phyloP scores from a whole-genome alignment of 768 basidiomycete genomes.

The Holtermanniella nyarrowii region DNA sequence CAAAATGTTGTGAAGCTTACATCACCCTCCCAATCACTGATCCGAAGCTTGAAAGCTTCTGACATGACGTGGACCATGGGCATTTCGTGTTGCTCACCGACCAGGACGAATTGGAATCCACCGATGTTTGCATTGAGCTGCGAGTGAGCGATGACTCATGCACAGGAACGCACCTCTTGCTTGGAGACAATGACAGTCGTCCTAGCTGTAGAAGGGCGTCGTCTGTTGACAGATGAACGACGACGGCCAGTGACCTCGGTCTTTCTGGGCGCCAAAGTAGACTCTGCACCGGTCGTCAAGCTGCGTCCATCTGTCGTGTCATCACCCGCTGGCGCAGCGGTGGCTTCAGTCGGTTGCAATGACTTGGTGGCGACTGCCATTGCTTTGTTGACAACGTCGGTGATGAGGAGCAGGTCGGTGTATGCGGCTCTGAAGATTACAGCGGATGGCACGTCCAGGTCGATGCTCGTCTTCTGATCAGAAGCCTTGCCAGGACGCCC shows the following conservation, averaged over 20 bases:
- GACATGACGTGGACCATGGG: slow-evolving; percentile 83
- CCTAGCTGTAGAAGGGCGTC: slow-evolving; percentile 24
- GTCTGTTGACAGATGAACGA: slow-evolving; percentile 15
- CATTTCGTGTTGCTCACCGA: slow-evolving; percentile 89
- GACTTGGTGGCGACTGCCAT: slow-evolving; percentile 55
- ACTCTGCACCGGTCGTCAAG: slow-evolving; percentile 9
- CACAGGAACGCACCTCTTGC: slow-evolving; percentile 56
- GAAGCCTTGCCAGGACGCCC: slow-evolving; percentile 43
- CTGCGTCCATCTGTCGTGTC: slow-evolving; percentile 3
- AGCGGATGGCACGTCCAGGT: slow-evolving; percentile 60
- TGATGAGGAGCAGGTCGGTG: slow-evolving; percentile 79
- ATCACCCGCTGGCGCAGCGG: background rate
- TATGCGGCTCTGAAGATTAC: slow-evolving; percentile 92
- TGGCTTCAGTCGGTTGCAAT: slow-evolving; percentile 4
- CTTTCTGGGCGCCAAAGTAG: slow-evolving; percentile 1
- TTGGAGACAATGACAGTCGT: slow-evolving; percentile 57
- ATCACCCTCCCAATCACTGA: slow-evolving; percentile 89
- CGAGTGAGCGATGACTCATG: background rate
- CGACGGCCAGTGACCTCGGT: no score
- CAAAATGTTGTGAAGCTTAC: slow-evolving; percentile 44
- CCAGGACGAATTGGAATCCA: slow-evolving; percentile 83
- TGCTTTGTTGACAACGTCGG: slow-evolving; percentile 60
- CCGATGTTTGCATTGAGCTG: slow-evolving; percentile 79
- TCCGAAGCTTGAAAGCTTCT: slow-evolving; percentile 68
- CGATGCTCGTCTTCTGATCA: slow-evolving; percentile 65